Base-by-base conservation (phyloP, 2,329 filamentous ascomycete species). In the Arthrobotrys iridis region DNA sequence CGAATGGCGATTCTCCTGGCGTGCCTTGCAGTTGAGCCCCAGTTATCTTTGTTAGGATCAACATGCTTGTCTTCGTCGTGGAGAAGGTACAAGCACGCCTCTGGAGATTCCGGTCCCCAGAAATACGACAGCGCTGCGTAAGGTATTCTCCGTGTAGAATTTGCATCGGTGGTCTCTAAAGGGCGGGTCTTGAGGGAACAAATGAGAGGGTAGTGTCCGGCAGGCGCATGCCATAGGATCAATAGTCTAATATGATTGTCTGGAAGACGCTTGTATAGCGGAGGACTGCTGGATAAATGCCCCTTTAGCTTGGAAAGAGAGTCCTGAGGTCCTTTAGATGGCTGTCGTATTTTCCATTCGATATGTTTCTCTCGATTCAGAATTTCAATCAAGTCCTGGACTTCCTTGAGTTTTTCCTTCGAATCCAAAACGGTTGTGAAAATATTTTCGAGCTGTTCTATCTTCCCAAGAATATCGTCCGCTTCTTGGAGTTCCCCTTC, bases 41-140 rank as follows among this genome's bases (percentile, higher is more conserved):
- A 57, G 30, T 57, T 40, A 1, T 15, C 15, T 6, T 37, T 30
- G 15, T 57, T 57, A 0, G 20, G 33, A 13, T 3, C 3, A 11
- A 8, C 28, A 2, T 7, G n/a, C 5, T 10, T 22, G 7, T 37
- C 24, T 8, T 37, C 30, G 2, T 24, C 50, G 15, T 55, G 6
- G 15, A 30, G 33, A 37, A 55, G 50, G 15, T 55, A 55, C 22
- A 55, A 6, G 13, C 13, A 22, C 11, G 50, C 50, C 2, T 1
- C 8, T 13, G 50, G 28, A 13, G n/a, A 3, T 1, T 55, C 50
- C 13, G n/a, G 7, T 6, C 50, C 50, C 50, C 50, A 55, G 22
- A 22, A 55, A 30, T 55, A 55, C 22, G 50, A 55, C 0, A 55
- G 50, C 6, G 50, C 50, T 11, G 30, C 50, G 10, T 55, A 55